Evolutionary conservation across 1,139 yeast genomes (phyloP).

Genomic region (Nakaseomyces sp.): DNA sequence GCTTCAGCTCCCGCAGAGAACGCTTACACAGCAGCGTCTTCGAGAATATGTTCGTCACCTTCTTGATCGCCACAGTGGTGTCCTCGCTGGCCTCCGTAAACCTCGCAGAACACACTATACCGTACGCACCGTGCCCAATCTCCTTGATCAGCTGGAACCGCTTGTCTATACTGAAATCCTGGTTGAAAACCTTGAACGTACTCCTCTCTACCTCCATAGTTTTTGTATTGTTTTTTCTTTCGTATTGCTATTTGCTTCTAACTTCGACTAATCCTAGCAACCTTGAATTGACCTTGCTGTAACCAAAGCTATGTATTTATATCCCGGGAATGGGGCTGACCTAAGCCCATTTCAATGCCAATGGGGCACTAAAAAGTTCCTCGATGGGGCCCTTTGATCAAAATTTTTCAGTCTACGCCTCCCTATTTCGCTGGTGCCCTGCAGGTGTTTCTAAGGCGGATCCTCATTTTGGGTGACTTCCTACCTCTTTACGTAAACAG

Average conservation of each 20-base stretch:
- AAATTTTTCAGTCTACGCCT: too few relatives aligned
- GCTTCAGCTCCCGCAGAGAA: conserved; percentile 78
- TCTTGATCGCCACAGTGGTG: conserved; percentile 84
- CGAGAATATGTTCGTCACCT: conserved; percentile 84
- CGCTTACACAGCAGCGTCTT: conserved; percentile 83
- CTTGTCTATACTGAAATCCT: conserved; percentile 80
- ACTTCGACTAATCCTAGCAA: too few relatives aligned
- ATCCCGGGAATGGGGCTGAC: too few relatives aligned
- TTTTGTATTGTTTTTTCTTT: background rate
- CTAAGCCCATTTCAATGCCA: too few relatives aligned
- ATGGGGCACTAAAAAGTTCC: too few relatives aligned
- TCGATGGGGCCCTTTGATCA: too few relatives aligned
- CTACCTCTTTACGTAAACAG: too few relatives aligned
- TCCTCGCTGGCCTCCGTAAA: conserved; percentile 62
- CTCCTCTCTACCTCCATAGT: conserved; percentile 29
- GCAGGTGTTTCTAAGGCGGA: background rate
- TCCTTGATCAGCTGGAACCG: conserved; percentile 81
- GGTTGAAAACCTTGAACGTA: conserved; percentile 65
- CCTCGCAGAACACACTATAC: conserved; percentile 88
- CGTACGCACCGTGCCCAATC: conserved; percentile 95
- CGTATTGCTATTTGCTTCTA: too few relatives aligned
- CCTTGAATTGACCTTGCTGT: too few relatives aligned
- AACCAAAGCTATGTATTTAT: too few relatives aligned
- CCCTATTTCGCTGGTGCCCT: background rate
- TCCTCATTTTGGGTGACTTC: background rate